phyloP scores from a whole-genome alignment of 2,329 filamentous ascomycete genomes.

The Cylindrodendrum hubeiense region DNA sequence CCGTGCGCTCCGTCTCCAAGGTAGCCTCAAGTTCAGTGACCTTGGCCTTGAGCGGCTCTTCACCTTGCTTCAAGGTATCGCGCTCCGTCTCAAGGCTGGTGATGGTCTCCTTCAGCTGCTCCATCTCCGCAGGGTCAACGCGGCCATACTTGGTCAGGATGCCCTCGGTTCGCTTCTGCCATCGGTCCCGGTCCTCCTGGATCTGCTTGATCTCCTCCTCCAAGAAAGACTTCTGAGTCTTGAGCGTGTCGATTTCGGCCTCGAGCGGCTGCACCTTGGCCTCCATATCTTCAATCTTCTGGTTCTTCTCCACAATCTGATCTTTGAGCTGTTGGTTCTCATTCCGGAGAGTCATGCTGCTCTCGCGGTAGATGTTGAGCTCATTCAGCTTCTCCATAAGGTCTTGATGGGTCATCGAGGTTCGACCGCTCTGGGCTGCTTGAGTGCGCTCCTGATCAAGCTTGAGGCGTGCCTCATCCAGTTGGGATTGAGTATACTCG shows the following conservation, averaged over 20 bases:
- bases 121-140: slow-evolving; percentile 92
- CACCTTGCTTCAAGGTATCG: slow-evolving; percentile 64
- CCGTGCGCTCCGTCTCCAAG: slow-evolving; percentile 66
- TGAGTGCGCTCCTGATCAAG: slow-evolving; percentile 89
- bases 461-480: slow-evolving; percentile 90
- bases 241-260: slow-evolving; percentile 82
- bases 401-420: slow-evolving; percentile 84
- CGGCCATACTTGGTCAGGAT: slow-evolving; percentile 97
- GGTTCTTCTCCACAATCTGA: slow-evolving; percentile 79
- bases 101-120: slow-evolving; percentile 86
- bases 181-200: slow-evolving; percentile 91
- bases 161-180: slow-evolving; percentile 95
- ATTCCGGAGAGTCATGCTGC: slow-evolving; percentile 89
- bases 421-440: slow-evolving; percentile 79
- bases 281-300: slow-evolving; percentile 80
- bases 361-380: slow-evolving; percentile 95
- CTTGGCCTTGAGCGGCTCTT: slow-evolving; percentile 65
- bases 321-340: slow-evolving; percentile 85
- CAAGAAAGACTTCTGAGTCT: slow-evolving; percentile 83
- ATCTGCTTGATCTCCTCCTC: slow-evolving; percentile 91
- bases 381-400: slow-evolving; percentile 96
- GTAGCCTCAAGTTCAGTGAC: slow-evolving; percentile 64
- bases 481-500: slow-evolving; percentile 85
- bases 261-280: slow-evolving; percentile 85
- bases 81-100: slow-evolving; percentile 74